Evolutionary conservation across 192 early-diverging fungal genomes (phyloP), one percentile per base, ranked within the genome.

Genomic region (Pecoramyces ruminantium): DNA sequence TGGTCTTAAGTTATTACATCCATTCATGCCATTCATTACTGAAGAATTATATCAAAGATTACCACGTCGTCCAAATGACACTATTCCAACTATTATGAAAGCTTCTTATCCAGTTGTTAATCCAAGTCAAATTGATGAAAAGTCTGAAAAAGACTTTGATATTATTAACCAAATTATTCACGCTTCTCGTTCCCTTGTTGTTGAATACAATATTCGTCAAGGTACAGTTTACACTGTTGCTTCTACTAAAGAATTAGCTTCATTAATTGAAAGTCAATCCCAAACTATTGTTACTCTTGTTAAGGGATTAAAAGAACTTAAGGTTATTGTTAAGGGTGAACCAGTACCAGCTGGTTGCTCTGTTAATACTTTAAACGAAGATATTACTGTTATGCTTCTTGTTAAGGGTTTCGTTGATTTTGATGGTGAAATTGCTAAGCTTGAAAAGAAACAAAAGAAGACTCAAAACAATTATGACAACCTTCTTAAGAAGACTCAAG

Each of bases 1-100:
- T 79, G 97, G 94, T 18, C 88, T 99, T 82, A 94, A 91, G 83
- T 87, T 99, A 79, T 88, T 99, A 82, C 96, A 98, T 83, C 98
- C 98, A 67, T 94, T 99, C 88, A 98, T 97, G 95, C 98, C 98
- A 25, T 99, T 94, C 85, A 92, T 99, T 78, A 99, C 98, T 38
- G 98, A 99, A 85, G 98, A 99, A 88, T 89, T 99, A 84, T 99
- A 92, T 89, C 98, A 99, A 87, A 93, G 97, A 79, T 86, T 98
- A 39, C 95, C 93, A 28, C 91, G 95, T 28, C 92, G 96, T 79
- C 85, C 88, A 34, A 91, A 89, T 78, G 93, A 96, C 82, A 81
- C 82, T 29, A 77, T 81, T 27, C 79, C 80, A 38, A 88, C 95
- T 18, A 98, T 99, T 80, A 92, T 93, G 87, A 87, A 90, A 81